Base-by-base conservation (phyloP, 805 yeast species). In the Metschnikowia vanudenii region DNA sequence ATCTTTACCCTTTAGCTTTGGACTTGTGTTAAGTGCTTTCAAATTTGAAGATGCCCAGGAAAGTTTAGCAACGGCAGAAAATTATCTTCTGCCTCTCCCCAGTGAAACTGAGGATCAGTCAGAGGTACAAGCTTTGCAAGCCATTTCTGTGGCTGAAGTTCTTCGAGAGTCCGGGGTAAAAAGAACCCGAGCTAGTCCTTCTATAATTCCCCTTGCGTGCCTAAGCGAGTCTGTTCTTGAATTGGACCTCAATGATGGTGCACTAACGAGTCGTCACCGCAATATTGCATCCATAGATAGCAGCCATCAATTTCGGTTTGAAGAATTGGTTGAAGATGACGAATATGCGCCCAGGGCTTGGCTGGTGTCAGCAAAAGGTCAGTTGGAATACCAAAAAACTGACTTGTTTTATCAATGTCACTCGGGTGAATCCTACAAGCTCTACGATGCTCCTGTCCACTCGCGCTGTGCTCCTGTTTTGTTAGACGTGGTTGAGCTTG, bases 271-370 rank as follows among this genome's bases (percentile, higher is more conserved):
- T 49, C 47, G 63, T 14, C 59, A 54, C 19, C 56, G 61, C 41
- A 52, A 74, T 45, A 64, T 69, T 43, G 75, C 73, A 4, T 60
- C 68, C 17, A 69, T 71, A 43, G 75, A 70, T 26, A 59, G 63
- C 3, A 63, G 64, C 36, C 63, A 62, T 37, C 74, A 70, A 50
- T 69, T 70, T 49, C 75, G 68, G 47, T 70, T 70, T 46, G 75
- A 71, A 49, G 74, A 35, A 33, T 29, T 20, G 4, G n/a, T 14
- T 16, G 32, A 34, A n/a, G 20, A 28, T 5, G 43, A 19, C 6
- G 19, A 7, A 11, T 20, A 3, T 19, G 37, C 32, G 4, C 71
- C 72, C 24, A 64, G 68, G 22, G 72, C 72, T 2, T 71, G 75
- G 75, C 63, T 65, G 32, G 60, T 70, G 20, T 64, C 70, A 3